Conservation (phyloP, 257 asterid genomes). For the Nemophila menziesii region DNA sequence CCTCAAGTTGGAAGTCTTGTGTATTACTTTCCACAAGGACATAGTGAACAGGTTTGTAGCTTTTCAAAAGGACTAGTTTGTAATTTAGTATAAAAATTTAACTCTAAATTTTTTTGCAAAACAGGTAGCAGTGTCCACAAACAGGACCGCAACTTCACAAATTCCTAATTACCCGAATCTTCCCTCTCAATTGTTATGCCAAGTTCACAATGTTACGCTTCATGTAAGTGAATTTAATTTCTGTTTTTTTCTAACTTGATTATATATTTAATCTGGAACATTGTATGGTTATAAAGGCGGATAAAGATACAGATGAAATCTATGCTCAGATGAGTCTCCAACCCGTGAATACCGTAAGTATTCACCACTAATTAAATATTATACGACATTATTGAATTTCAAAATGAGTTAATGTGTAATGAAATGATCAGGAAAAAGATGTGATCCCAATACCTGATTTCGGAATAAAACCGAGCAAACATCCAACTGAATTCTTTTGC, state of each 20-base stretch:
- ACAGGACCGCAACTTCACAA: constrained; percentile 69
- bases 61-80: no score
- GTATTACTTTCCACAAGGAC: constrained; percentile 82
- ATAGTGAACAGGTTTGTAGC: constrained; percentile 77
- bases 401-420: background rate
- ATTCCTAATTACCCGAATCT: constrained; percentile 83
- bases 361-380: constrained; percentile 1
- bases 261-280: constrained; percentile 1
- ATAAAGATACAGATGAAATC: constrained; percentile 90
- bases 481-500: constrained; percentile 93
- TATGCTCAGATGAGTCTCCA: constrained; percentile 96
- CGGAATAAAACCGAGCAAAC: constrained; percentile 62
- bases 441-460: constrained; percentile 78
- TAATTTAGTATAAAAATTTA: no score
- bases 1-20: constrained; percentile 90
- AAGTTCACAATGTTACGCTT: constrained; percentile 78
- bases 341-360: constrained; percentile 71
- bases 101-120: constrained; percentile 8
- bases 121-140: constrained; percentile 89
- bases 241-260: background rate
- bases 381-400: background rate
- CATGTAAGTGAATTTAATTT: constrained; percentile 35
- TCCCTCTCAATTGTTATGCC: constrained; percentile 78
- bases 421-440: constrained; percentile 59
- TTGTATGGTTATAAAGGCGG: constrained; percentile 48